Conservation (phyloP, 768 basidiomycete species). For the Ephemerocybe angulata region DNA sequence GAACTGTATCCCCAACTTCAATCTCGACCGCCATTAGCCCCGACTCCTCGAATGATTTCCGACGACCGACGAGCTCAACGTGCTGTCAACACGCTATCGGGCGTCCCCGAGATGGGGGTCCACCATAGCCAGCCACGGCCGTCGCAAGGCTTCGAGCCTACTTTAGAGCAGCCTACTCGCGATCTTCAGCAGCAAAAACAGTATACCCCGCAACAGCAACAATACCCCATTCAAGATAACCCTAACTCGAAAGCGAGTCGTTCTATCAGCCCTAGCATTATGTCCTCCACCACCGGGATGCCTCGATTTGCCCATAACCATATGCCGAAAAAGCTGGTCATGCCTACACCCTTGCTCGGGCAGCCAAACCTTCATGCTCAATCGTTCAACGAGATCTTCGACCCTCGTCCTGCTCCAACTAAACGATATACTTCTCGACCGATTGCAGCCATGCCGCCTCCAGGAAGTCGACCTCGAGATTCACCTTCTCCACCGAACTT, state of each 20-base stretch:
- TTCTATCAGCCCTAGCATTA: constrained; percentile 1
- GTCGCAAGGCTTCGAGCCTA: not conserved
- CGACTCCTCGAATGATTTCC: not conserved
- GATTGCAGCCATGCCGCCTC: not conserved
- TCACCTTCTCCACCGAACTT: constrained; percentile 11
- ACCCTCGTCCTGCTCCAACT: constrained; percentile 3
- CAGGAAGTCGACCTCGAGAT: not conserved
- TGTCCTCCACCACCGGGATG: not conserved
- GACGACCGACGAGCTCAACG: not conserved
- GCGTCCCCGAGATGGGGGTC: not conserved
- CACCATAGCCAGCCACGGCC: not conserved
- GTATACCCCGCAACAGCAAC: not conserved
- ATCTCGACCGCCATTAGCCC: too few relatives aligned
- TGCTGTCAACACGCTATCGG: not conserved
- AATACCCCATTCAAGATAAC: constrained; percentile 5
- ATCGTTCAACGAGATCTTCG: constrained; percentile 4
- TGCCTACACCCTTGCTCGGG: constrained; percentile 64
- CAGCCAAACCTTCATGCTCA: constrained; percentile 12
- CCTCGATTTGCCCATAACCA: constrained; percentile 23
- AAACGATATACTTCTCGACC: not conserved
- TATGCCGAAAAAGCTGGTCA: constrained; percentile 65
- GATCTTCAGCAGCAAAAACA: not conserved
- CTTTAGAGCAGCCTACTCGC: not conserved
- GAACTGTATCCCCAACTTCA: too few relatives aligned
- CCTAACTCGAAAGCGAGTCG: constrained; percentile 1